phyloP scores from a whole-genome alignment of 2,329 filamentous ascomycete species.

The Beauveria rudraprayagi region DNA sequence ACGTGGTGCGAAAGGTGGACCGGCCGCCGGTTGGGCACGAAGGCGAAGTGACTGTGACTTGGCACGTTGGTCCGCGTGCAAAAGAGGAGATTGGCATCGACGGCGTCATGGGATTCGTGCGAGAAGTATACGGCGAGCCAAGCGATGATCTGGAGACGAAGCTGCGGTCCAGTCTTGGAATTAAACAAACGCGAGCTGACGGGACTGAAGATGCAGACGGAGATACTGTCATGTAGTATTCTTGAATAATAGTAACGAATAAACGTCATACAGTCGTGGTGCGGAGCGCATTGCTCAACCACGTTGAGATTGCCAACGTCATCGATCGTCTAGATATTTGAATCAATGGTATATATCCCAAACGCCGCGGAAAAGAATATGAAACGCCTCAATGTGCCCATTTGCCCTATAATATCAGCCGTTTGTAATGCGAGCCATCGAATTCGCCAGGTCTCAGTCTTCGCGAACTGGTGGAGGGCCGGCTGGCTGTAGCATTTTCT shows the following conservation, averaged over 20 bases:
- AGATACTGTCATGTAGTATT: constrained; percentile 10
- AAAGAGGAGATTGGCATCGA: constrained; percentile 76
- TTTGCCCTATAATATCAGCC: neutral
- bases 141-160: constrained; percentile 50
- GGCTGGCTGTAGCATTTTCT: constrained; percentile 61
- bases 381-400: constrained; percentile 4
- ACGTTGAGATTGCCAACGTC: neutral
- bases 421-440: neutral
- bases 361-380: constrained; percentile 16
- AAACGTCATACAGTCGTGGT: neutral
- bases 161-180: constrained; percentile 53
- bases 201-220: constrained; percentile 19
- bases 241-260: neutral
- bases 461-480: constrained; percentile 51
- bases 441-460: constrained; percentile 26
- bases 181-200: constrained; percentile 26
- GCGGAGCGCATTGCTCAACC: neutral
- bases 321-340: neutral
- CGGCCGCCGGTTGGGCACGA: constrained; percentile 40
- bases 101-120: constrained; percentile 64
- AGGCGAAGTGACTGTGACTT: constrained; percentile 72
- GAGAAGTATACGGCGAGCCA: constrained; percentile 48
- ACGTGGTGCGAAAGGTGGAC: constrained; percentile 69
- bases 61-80: constrained; percentile 75
- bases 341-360: constrained; percentile 18